phyloP scores from a whole-genome alignment of 1,284 basidiomycete species.

The Ustilago sp. region DNA sequence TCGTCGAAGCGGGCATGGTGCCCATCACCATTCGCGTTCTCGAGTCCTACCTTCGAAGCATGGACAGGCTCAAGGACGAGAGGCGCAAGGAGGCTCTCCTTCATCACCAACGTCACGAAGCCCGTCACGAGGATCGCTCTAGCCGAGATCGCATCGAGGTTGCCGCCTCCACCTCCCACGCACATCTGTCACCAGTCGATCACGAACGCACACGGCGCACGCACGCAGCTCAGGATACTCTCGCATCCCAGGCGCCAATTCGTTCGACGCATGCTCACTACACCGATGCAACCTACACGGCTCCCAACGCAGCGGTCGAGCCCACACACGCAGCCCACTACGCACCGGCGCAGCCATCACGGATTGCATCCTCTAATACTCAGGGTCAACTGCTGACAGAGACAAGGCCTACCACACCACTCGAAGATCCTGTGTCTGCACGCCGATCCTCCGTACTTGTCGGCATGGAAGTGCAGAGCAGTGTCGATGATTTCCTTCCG shows the following conservation, averaged over 20 bases:
- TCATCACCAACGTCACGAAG: conserved; percentile 43
- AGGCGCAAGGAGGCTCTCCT: conserved; percentile 36
- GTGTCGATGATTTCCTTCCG: conserved; percentile 38
- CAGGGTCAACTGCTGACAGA: conserved; percentile 25
- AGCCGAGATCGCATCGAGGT: conserved; percentile 23
- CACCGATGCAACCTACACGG: background rate
- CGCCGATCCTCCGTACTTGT: conserved; percentile 41
- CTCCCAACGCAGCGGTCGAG: conserved; percentile 5
- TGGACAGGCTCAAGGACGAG: conserved; percentile 68
- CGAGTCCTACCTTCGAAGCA: conserved; percentile 77
- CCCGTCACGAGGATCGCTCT: conserved; percentile 41
- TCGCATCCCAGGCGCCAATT: background rate
- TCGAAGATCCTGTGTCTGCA: conserved; percentile 38
- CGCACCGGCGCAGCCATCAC: conserved; percentile 11
- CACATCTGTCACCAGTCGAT: conserved; percentile 12
- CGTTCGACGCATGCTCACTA: conserved; percentile 4
- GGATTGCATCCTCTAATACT: conserved; percentile 1
- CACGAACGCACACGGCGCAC: conserved; percentile 23
- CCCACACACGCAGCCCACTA: background rate
- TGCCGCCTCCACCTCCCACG: conserved; percentile 9
- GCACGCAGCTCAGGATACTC: conserved; percentile 14
- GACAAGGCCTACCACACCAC: conserved; percentile 51
- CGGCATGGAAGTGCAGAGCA: conserved; percentile 42
- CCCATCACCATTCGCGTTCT: conserved; percentile 94
- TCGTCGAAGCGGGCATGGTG: conserved; percentile 94